A percentile compares a stretch with the other conserved stretches of the same genome.
Conservation (phyloP, 495 filamentous ascomycete genomes). For the Daldinia decipiens region DNA sequence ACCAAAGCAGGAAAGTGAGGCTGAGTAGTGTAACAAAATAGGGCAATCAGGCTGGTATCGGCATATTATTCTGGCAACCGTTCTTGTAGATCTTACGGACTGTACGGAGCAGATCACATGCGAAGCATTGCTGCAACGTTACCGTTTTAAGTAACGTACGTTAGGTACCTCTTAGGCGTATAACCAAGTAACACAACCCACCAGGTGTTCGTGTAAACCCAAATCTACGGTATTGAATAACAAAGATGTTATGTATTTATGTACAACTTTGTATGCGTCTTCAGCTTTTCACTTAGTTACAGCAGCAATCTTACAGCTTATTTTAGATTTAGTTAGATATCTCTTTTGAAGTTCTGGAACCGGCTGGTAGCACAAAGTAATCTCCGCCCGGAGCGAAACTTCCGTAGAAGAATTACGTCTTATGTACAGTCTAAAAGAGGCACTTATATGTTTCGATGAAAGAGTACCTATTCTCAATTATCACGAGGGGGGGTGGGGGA, state of each 20-base stretch:
- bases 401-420: slow-evolving; percentile 5
- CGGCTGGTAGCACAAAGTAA: slow-evolving; percentile 17
- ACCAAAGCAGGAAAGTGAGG: slow-evolving; percentile 42
- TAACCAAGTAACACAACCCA: slow-evolving; percentile 20
- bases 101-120: slow-evolving; percentile 36
- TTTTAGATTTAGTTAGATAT: slow-evolving; percentile 15
- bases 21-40: slow-evolving; percentile 39
- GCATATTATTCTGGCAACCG: slow-evolving; percentile 36
- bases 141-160: slow-evolving; percentile 13
- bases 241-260: too few species aligned
- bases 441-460: background rate
- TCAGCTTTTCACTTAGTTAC: too few species aligned
- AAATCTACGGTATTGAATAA: slow-evolving; percentile 1
- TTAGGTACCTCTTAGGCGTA: slow-evolving; percentile 9
- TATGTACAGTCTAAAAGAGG: background rate
- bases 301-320: slow-evolving; percentile 4
- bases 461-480: background rate
- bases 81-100: slow-evolving; percentile 28
- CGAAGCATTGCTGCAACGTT: slow-evolving; percentile 11
- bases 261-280: too few species aligned
- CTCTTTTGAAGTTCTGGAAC: slow-evolving; percentile 26
- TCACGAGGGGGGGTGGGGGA: background rate
- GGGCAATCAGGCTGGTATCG: slow-evolving; percentile 19
- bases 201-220: slow-evolving; percentile 3
- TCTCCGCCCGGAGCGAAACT: slow-evolving; percentile 36